Evolutionary conservation across 768 basidiomycete species (phyloP), one percentile per base, ranked within the genome.

Genomic region (Bullera alba): DNA sequence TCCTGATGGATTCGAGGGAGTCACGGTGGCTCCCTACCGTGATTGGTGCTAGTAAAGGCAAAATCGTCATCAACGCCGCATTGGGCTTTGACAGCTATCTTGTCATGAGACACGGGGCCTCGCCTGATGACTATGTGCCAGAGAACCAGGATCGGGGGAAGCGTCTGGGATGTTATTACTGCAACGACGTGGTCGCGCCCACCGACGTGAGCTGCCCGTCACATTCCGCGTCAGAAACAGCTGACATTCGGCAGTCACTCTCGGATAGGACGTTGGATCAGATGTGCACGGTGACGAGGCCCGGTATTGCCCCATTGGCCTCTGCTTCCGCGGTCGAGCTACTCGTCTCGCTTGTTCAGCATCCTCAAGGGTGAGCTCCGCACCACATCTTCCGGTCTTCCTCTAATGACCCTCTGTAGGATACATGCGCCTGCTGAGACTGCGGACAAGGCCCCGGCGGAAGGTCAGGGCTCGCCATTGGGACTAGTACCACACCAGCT

Each of bases 1-100:
- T 96, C 27, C 77, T 97, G 21, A 97, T 96, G 95, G 95, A 97
- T 69, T 96, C 91, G n/a, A 77, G 93, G 29, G 95, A 99, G 73
- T 91, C 88, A 60, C 75, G 95, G 38, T 99, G 95, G 95, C 74
- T 99, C 43, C 95, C 93, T 10, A 95, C 89, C 0, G 82, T 99
- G 10, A 72, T 99, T 14, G 86, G 83, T 0, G 82, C 86, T 0
- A 79, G 83, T 7, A 87, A 90, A 73, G 82, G 81, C 47, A 97
- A 97, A 86, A 84, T 96, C 51, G 85, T 97, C 2, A 77, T 97
- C 69, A 96, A 96, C 60, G 88, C 87, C 0, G 93, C 95, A 0
- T 76, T 97, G 3, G 93, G 93, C 0, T 99, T 97, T 63, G 95
- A 97, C 56, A 87, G 86, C 0, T 97, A 83, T 76, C 80, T 99